phyloP scores from a whole-genome alignment of 2,329 filamentous ascomycete genomes.

The Chrysosporium queenslandicum region DNA sequence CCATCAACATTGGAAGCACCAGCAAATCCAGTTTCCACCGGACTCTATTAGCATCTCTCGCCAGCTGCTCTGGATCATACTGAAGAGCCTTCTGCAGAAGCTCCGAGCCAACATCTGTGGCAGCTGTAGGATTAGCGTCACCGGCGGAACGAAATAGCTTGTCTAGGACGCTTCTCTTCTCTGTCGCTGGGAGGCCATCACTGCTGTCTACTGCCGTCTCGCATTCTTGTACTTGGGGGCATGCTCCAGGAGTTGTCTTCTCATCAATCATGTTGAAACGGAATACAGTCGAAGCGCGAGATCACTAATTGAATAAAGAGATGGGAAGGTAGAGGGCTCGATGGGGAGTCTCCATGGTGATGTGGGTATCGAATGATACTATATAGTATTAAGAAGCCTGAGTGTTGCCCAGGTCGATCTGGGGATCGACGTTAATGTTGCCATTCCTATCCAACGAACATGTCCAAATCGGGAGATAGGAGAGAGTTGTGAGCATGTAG shows the following conservation, averaged over 20 bases:
- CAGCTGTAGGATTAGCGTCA: neutral
- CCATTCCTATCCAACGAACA: neutral
- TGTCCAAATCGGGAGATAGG: neutral
- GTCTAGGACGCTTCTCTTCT: neutral
- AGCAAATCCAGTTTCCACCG: neutral
- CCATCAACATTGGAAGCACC: conserved; percentile 1
- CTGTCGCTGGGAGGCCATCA: neutral
- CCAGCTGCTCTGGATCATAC: neutral
- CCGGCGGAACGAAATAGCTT: neutral
- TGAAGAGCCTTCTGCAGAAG: neutral
- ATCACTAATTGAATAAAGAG: neutral
- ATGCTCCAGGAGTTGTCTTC: neutral
- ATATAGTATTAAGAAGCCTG: neutral
- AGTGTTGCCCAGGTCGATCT: neutral
- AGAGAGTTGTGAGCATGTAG: neutral
- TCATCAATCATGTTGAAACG: neutral
- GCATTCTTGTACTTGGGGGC: neutral
- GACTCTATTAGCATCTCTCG: neutral
- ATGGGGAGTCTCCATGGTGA: neutral
- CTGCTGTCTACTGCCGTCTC: neutral
- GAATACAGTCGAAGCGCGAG: neutral
- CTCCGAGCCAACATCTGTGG: neutral
- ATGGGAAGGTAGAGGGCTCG: neutral
- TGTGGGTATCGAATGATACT: neutral
- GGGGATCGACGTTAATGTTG: neutral